A percentile compares a stretch with the other conserved stretches of the same genome.
These are phyloP conservation scores for Extremus antarcticus DNA, from an alignment of 495 filamentous ascomycete genomes.

Conservation along the genomic window DNA sequence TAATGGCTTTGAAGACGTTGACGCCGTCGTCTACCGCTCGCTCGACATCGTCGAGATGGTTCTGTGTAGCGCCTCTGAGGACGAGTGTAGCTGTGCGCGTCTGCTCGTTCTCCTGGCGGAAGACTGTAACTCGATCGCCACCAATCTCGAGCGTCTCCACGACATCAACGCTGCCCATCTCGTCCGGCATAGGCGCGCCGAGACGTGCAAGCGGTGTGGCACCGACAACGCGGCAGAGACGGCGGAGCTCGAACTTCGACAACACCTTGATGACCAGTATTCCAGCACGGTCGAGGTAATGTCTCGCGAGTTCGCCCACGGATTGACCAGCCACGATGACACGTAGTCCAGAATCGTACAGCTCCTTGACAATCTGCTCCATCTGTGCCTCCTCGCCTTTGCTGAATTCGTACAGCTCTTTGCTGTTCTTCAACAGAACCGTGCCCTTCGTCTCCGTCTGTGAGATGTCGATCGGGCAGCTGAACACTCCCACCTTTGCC, in stretches of 20 bases:
- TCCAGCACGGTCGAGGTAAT: constrained; percentile 94
- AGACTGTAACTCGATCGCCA: constrained; percentile 95
- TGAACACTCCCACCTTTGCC: constrained; percentile 94
- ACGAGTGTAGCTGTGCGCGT: constrained; percentile 93
- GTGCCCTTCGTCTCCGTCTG: constrained; percentile 99
- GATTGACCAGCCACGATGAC: constrained; percentile 85
- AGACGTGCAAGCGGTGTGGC: constrained; percentile 90
- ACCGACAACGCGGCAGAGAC: constrained; percentile 90
- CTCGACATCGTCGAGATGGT: constrained; percentile 95
- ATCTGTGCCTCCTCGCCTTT: constrained; percentile 92
- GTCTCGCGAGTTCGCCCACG: constrained; percentile 87
- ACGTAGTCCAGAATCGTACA: constrained; percentile 84
- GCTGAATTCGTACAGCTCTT: constrained; percentile 97
- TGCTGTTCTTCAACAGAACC: constrained; percentile 90
- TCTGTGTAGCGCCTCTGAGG: constrained; percentile 90
- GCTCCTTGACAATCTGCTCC: constrained; percentile 82
- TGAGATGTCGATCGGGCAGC: constrained; percentile 87
- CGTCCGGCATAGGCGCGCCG: constrained; percentile 97
- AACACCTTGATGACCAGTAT: constrained; percentile 96
- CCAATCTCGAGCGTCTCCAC: constrained; percentile 98
- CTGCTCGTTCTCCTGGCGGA: constrained; percentile 87
- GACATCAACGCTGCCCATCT: constrained; percentile 91
- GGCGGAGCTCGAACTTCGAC: constrained; percentile 92
- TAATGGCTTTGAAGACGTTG: constrained; percentile 97
- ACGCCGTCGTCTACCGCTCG: constrained; percentile 96